Conservation (phyloP, 805 yeast genomes). For the Tetrapisispora pingtungensis region DNA sequence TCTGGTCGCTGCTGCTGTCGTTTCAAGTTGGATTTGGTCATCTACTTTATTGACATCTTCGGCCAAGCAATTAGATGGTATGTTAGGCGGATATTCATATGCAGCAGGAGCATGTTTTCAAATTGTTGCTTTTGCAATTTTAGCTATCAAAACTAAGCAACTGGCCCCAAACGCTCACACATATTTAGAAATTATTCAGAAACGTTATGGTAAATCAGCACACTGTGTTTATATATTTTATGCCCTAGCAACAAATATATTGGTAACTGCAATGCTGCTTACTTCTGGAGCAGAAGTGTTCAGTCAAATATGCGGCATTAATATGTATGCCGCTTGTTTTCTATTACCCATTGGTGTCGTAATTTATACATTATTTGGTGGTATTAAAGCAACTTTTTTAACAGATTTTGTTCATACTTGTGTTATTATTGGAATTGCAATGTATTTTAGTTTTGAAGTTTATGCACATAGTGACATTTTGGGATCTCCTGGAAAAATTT, state of each 20-base stretch:
- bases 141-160: conserved; percentile 82
- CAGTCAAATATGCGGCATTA: conserved; percentile 70
- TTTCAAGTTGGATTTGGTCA: conserved; percentile 93
- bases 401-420: conserved; percentile 79
- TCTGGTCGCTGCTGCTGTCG: conserved; percentile 81
- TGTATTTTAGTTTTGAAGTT: conserved; percentile 72
- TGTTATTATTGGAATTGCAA: conserved; percentile 62
- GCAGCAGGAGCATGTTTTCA: conserved; percentile 91
- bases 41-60: conserved; percentile 68
- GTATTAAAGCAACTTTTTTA: conserved; percentile 70
- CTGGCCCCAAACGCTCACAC: conserved; percentile 91
- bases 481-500: conserved; percentile 78
- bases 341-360: conserved; percentile 74
- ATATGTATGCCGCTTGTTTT: conserved; percentile 72
- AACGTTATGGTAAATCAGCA: conserved; percentile 68
- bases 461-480: conserved; percentile 58
- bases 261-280: conserved; percentile 86
- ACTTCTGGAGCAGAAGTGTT: conserved; percentile 88
- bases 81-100: conserved; percentile 72
- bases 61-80: conserved; percentile 67
- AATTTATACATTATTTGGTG: conserved; percentile 68
- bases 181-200: conserved; percentile 72
- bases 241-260: conserved; percentile 77
- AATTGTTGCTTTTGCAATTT: conserved; percentile 71
- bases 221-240: conserved; percentile 66